Evolutionary conservation across 768 basidiomycete genomes (phyloP).

Genomic region (Rubroboletus pulcherrimus): DNA sequence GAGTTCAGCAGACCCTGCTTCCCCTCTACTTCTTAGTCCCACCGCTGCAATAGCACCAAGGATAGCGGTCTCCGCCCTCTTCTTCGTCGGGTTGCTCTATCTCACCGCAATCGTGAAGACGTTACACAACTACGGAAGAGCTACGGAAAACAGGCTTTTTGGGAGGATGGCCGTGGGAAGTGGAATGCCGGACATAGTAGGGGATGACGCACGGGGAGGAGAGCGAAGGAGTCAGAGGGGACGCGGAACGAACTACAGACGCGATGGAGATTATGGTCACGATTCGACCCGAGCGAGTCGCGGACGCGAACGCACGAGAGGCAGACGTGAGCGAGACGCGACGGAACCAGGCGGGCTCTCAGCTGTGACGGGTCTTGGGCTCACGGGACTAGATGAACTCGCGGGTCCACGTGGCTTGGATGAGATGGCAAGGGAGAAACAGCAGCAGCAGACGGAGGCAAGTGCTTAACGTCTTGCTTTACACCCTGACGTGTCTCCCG

Average conservation of each 20-base stretch:
- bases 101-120: conserved; percentile 59
- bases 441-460: not conserved
- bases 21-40: conserved; percentile 35
- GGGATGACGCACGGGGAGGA: not conserved
- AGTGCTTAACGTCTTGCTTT: not conserved
- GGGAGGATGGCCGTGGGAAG: not conserved
- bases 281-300: conserved; percentile 2
- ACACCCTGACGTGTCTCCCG: not conserved
- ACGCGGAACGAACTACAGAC: not conserved
- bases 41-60: conserved; percentile 48
- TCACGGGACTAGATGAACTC: conserved; percentile 21
- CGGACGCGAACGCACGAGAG: conserved; percentile 12
- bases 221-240: conserved; percentile 6
- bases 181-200: not conserved
- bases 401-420: conserved; percentile 5
- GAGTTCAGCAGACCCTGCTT: conserved; percentile 37
- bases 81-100: conserved; percentile 58
- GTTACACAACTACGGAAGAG: conserved; percentile 53
- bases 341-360: conserved; percentile 19
- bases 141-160: not conserved
- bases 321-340: not conserved
- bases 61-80: conserved; percentile 49
- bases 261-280: not conserved
- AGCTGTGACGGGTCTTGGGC: conserved; percentile 28
- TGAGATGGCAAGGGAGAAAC: conserved; percentile 17